A percentile compares a stretch with the other conserved stretches of the same genome.
phyloP scores from a whole-genome alignment of 768 basidiomycete species.

The Trametes cingulata region DNA sequence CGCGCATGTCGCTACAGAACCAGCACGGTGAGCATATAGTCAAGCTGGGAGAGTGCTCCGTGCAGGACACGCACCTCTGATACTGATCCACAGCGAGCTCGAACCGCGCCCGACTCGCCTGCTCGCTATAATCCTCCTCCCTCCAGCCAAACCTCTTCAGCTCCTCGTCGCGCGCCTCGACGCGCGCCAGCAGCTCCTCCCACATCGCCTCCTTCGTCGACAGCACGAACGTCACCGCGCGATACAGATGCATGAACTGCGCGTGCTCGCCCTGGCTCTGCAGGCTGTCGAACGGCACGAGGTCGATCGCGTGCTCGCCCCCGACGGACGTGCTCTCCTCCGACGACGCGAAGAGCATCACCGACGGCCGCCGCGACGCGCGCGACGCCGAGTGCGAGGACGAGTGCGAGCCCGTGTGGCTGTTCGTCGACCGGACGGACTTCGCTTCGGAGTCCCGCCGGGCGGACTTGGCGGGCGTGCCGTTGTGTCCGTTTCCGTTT shows the following conservation, averaged over 20 bases:
- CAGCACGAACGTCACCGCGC: slow-evolving; percentile 27
- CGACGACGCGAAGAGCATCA: slow-evolving; percentile 12
- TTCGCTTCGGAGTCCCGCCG: slow-evolving; percentile 7
- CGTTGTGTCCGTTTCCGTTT: background rate
- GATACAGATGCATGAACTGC: slow-evolving; percentile 30
- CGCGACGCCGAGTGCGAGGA: background rate
- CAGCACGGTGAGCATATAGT: background rate
- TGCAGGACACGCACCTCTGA: slow-evolving; percentile 29
- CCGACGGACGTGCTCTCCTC: slow-evolving; percentile 23
- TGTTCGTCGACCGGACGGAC: slow-evolving; percentile 8
- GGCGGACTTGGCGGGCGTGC: background rate
- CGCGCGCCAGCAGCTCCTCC: slow-evolving; percentile 29
- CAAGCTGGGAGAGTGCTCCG: no score
- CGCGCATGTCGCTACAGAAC: slow-evolving; percentile 29
- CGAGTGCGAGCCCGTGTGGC: slow-evolving; percentile 9
- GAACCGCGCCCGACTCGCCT: slow-evolving; percentile 24
- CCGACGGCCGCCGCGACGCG: slow-evolving; percentile 6
- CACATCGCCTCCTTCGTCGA: slow-evolving; percentile 34
- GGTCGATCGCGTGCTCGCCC: slow-evolving; percentile 14
- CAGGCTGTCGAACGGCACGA: slow-evolving; percentile 21
- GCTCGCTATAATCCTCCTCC: slow-evolving; percentile 22
- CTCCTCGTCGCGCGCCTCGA: slow-evolving; percentile 12
- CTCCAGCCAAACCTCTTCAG: slow-evolving; percentile 28
- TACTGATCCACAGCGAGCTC: slow-evolving; percentile 29
- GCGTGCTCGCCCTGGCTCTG: slow-evolving; percentile 22